phyloP scores from a whole-genome alignment of 495 filamentous ascomycete genomes.

The Penicillium manginii region DNA sequence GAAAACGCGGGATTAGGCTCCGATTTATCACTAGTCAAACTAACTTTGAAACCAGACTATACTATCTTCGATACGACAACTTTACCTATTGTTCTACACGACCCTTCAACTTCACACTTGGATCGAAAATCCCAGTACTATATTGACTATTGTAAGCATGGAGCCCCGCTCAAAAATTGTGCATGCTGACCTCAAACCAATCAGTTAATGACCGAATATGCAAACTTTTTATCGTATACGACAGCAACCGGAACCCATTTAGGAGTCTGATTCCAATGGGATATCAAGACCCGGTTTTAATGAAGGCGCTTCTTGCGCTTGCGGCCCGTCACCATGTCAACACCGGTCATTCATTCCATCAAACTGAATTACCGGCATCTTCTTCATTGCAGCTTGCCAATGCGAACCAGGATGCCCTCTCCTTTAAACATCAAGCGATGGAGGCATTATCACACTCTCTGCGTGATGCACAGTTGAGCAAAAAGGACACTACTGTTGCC shows the following conservation, averaged over 20 bases:
- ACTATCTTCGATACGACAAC: background rate
- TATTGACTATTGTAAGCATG: slow-evolving; percentile 52
- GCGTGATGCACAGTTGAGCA: slow-evolving; percentile 21
- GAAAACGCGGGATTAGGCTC: background rate
- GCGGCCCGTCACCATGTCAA: slow-evolving; percentile 59
- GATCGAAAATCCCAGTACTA: slow-evolving; percentile 45
- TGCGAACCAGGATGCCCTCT: slow-evolving; percentile 48
- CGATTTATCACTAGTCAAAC: background rate
- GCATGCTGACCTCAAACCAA: slow-evolving; percentile 1
- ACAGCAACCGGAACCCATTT: slow-evolving; percentile 58
- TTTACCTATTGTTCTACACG: slow-evolving; percentile 27
- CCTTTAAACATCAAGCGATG: slow-evolving; percentile 55
- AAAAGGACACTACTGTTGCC: slow-evolving; percentile 45
- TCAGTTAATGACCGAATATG: slow-evolving; percentile 57
- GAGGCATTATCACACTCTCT: slow-evolving; percentile 42
- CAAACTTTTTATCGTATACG: slow-evolving; percentile 58
- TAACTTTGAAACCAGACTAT: slow-evolving; percentile 5
- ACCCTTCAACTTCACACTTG: slow-evolving; percentile 42
- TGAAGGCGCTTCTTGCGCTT: slow-evolving; percentile 55
- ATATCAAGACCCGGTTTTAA: slow-evolving; percentile 48
- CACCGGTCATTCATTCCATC: slow-evolving; percentile 30
- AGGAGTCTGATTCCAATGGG: slow-evolving; percentile 54
- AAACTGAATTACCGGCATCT: slow-evolving; percentile 14
- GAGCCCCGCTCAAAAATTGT: background rate
- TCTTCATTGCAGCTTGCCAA: slow-evolving; percentile 16